These are phyloP conservation scores for Colletotrichum sp. DNA, from an alignment of 2,329 filamentous ascomycete species.

Conservation along the genomic window DNA sequence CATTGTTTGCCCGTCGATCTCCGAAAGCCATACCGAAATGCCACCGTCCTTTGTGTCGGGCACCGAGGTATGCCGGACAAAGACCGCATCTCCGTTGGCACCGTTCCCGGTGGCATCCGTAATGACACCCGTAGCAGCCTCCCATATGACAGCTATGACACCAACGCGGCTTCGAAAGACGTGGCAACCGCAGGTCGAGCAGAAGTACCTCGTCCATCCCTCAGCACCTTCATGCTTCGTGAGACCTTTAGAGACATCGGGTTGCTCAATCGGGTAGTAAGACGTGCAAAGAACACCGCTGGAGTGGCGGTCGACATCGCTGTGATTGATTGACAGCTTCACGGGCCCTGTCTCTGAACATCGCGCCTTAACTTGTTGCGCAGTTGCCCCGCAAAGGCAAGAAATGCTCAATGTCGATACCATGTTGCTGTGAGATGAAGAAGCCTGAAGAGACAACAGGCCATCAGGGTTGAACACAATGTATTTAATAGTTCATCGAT, in stretches of 20 bases:
- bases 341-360: neutral
- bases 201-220: conserved; percentile 38
- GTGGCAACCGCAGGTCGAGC: conserved; percentile 46
- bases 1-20: neutral
- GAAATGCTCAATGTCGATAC: conserved; percentile 13
- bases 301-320: conserved; percentile 31
- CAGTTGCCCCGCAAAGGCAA: conserved; percentile 31
- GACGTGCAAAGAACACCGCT: conserved; percentile 43
- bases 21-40: conserved; percentile 32
- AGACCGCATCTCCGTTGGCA: neutral
- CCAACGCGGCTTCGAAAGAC: conserved; percentile 32
- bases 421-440: neutral
- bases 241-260: conserved; percentile 17
- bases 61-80: conserved; percentile 27
- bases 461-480: neutral
- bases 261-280: conserved; percentile 34
- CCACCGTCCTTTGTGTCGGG: conserved; percentile 41
- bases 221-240: neutral
- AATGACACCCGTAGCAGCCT: conserved; percentile 42
- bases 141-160: conserved; percentile 28
- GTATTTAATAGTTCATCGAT: neutral
- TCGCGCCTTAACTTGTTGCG: conserved; percentile 23
- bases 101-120: neutral
- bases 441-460: neutral
- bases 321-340: conserved; percentile 34